Conservation (phyloP, 306 rosid species). For the Leucaena leucocephala region DNA sequence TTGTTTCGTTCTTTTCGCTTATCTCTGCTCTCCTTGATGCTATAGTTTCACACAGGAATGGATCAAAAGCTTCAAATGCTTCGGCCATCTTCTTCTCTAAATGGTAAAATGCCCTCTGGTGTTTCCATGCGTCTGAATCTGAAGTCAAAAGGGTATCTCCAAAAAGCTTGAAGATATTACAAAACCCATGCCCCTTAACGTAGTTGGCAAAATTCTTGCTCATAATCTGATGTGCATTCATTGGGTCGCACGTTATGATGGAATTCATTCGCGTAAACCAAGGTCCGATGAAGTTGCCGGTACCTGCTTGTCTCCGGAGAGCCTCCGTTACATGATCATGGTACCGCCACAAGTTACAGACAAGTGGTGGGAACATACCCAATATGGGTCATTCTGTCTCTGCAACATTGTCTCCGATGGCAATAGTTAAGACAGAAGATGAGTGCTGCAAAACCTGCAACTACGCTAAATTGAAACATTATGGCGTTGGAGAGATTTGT, state of each 20-base stretch:
- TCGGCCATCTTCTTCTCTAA: background rate
- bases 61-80: background rate
- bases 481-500: background rate
- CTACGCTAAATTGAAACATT: background rate
- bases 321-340: conserved; percentile 16
- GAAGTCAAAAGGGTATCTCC: conserved; percentile 25
- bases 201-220: conserved; percentile 10
- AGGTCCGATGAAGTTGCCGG: background rate
- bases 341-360: conserved; percentile 11
- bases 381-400: conserved; percentile 33
- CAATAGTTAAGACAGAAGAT: background rate
- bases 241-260: background rate
- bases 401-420: conserved; percentile 1
- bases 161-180: conserved; percentile 24
- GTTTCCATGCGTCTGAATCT: conserved; percentile 32
- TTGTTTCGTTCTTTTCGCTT: background rate
- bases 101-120: background rate
- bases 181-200: conserved; percentile 23
- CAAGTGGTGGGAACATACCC: conserved; percentile 37
- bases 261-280: background rate
- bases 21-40: conserved; percentile 1
- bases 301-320: background rate
- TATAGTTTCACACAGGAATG: background rate
- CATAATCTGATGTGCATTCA: background rate
- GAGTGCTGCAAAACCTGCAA: background rate